phyloP scores from a whole-genome alignment of 139 green algal species.

The Chlorella sp. region DNA sequence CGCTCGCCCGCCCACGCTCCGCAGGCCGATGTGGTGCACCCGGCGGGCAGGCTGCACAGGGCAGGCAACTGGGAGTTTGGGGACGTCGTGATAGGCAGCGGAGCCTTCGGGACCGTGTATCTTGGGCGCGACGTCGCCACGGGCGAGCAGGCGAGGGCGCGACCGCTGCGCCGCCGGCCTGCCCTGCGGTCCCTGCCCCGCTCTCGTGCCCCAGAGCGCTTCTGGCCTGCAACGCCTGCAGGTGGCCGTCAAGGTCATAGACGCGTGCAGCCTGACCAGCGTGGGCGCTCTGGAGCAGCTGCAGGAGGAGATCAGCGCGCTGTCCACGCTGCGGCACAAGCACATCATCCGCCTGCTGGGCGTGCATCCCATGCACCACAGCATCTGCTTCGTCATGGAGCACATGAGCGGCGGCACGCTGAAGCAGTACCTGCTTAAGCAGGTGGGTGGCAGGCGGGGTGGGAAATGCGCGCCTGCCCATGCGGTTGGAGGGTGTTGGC shows the following conservation, averaged over 20 bases:
- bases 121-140: constrained; percentile 49
- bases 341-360: constrained; percentile 75
- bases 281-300: constrained; percentile 53
- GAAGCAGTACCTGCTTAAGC: constrained; percentile 29
- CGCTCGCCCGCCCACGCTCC: too few relatives aligned
- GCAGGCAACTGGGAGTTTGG: too few relatives aligned
- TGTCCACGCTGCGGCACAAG: constrained; percentile 66
- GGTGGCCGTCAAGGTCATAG: constrained; percentile 73
- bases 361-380: constrained; percentile 50
- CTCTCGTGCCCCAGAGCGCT: not conserved
- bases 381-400: constrained; percentile 83
- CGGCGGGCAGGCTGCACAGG: too few relatives aligned
- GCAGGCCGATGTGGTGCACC: too few relatives aligned
- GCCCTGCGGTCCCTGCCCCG: not conserved
- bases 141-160: constrained; percentile 29
- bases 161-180: not conserved
- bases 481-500: too few relatives aligned
- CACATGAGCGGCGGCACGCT: constrained; percentile 67
- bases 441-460: constrained; percentile 25
- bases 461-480: too few relatives aligned
- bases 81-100: constrained; percentile 44
- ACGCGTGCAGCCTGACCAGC: constrained; percentile 65
- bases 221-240: not conserved
- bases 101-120: constrained; percentile 65
- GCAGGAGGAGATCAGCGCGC: constrained; percentile 62